Percentiles rank a stretch among this genome's conserved stretches.
These are phyloP conservation scores for Xerocomellus chrysenteron DNA, from an alignment of 768 basidiomycete genomes.

Conservation along the genomic window DNA sequence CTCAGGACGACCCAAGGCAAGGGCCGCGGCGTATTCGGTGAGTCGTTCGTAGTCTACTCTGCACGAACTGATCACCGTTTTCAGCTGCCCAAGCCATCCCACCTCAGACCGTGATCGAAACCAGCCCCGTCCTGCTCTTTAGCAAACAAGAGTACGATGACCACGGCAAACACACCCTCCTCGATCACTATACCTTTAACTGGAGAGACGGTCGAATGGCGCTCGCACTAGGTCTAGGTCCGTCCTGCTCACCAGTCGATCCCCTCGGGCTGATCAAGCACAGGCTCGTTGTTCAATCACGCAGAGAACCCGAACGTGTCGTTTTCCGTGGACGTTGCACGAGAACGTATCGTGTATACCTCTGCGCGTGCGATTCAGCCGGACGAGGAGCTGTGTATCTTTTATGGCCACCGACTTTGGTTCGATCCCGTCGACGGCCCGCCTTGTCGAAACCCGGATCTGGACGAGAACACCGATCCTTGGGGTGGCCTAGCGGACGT, in stretches of 20 bases:
- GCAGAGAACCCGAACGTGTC: slow-evolving; percentile 68
- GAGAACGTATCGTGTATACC: slow-evolving; percentile 62
- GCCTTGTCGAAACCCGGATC: neutral
- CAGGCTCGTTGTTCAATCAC: slow-evolving; percentile 85
- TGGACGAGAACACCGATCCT: neutral
- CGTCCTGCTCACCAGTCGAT: neutral
- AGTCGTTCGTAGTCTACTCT: neutral
- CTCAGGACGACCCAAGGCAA: slow-evolving; percentile 47
- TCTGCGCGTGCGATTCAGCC: slow-evolving; percentile 51
- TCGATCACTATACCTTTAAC: slow-evolving; percentile 76
- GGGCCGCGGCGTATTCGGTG: slow-evolving; percentile 69
- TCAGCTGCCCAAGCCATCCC: slow-evolving; percentile 34
- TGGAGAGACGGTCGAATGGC: slow-evolving; percentile 78
- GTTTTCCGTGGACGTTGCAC: slow-evolving; percentile 51
- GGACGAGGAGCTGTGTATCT: slow-evolving; percentile 79
- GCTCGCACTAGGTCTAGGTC: slow-evolving; percentile 76
- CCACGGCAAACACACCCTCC: slow-evolving; percentile 60
- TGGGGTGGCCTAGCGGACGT: slow-evolving; percentile 7
- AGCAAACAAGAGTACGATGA: slow-evolving; percentile 63
- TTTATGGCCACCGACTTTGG: slow-evolving; percentile 69
- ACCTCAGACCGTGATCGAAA: slow-evolving; percentile 69
- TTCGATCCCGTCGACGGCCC: slow-evolving; percentile 45
- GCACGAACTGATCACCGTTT: slow-evolving; percentile 16
- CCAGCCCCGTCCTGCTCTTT: slow-evolving; percentile 83
- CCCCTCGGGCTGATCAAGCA: neutral